Conservation (phyloP, 2,329 filamentous ascomycete species). For the Nigrospora oryzae region DNA sequence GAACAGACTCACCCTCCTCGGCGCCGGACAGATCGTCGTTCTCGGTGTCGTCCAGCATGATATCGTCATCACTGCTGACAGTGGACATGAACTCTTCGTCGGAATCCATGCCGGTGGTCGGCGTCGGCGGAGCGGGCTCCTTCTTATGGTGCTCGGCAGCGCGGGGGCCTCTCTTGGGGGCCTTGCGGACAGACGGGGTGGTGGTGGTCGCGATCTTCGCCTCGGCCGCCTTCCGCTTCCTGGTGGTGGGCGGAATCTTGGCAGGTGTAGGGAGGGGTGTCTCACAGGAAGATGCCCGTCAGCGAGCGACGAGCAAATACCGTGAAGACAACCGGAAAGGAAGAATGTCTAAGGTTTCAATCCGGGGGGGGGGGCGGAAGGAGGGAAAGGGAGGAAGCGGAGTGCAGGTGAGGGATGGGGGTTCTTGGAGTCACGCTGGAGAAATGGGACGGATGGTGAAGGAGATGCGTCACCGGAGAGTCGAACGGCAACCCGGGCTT, state of each 20-base stretch:
- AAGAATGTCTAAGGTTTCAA: background rate
- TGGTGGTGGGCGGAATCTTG: constrained; percentile 52
- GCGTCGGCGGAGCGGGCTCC: constrained; percentile 46
- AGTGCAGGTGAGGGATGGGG: background rate
- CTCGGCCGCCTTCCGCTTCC: constrained; percentile 59
- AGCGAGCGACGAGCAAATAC: constrained; percentile 1
- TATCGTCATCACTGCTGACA: constrained; percentile 68
- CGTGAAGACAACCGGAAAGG: background rate
- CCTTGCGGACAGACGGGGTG: background rate
- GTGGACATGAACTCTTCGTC: constrained; percentile 90
- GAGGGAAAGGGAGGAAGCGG: background rate
- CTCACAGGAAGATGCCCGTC: constrained; percentile 12
- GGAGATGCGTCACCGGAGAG: background rate
- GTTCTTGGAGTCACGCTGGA: background rate
- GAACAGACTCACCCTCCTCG: constrained; percentile 30
- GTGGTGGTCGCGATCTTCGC: constrained; percentile 41
- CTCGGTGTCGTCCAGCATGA: constrained; percentile 70
- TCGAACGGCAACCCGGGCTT: no score
- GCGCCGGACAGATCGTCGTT: constrained; percentile 52
- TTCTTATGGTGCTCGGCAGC: constrained; percentile 6
- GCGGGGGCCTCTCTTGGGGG: constrained; percentile 19
- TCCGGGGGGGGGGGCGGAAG: background rate
- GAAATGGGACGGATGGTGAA: background rate
- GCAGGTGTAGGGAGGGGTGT: constrained; percentile 11
- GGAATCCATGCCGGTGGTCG: constrained; percentile 74